These are phyloP conservation scores for Phytophthora cryptogea DNA, from an alignment of 352 stramenopile species.

Conservation along the genomic window DNA sequence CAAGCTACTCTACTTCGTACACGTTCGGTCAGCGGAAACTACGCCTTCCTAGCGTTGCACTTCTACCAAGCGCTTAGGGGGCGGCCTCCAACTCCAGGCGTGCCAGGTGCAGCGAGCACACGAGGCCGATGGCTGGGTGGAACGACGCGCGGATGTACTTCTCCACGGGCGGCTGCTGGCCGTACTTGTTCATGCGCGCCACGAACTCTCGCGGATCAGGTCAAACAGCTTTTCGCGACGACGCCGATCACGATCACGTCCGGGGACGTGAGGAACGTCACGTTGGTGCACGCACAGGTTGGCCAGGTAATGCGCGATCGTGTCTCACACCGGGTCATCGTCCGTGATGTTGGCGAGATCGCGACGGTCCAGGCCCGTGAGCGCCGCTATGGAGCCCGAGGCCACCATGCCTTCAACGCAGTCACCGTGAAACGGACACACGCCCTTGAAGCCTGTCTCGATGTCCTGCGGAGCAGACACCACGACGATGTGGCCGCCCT, in stretches of 20 bases:
- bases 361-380: slow-evolving; percentile 71
- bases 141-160: slow-evolving; percentile 88
- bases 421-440: slow-evolving; percentile 89
- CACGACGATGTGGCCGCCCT: slow-evolving; percentile 87
- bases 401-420: slow-evolving; percentile 94
- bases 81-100: slow-evolving; percentile 52
- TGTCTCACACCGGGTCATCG: slow-evolving; percentile 91
- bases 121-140: slow-evolving; percentile 80
- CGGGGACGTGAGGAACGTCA: slow-evolving; percentile 92
- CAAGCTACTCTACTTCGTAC: too few species aligned
- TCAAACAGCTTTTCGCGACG: slow-evolving; percentile 87
- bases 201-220: slow-evolving; percentile 81
- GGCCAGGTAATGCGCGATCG: slow-evolving; percentile 94
- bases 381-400: slow-evolving; percentile 88
- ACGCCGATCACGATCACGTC: slow-evolving; percentile 96
- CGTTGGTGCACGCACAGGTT: slow-evolving; percentile 94
- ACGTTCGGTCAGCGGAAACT: too few species aligned
- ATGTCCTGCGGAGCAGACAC: slow-evolving; percentile 77
- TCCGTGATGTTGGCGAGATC: slow-evolving; percentile 83
- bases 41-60: too few species aligned
- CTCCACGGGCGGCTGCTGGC: slow-evolving; percentile 67
- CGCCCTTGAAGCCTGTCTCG: slow-evolving; percentile 73
- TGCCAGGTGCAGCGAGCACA: slow-evolving; percentile 82
- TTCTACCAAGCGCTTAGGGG: too few species aligned
- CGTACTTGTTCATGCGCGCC: slow-evolving; percentile 79